Base-by-base conservation (phyloP, 192 early-diverging fungal genomes). In the Coemansia sp. region DNA sequence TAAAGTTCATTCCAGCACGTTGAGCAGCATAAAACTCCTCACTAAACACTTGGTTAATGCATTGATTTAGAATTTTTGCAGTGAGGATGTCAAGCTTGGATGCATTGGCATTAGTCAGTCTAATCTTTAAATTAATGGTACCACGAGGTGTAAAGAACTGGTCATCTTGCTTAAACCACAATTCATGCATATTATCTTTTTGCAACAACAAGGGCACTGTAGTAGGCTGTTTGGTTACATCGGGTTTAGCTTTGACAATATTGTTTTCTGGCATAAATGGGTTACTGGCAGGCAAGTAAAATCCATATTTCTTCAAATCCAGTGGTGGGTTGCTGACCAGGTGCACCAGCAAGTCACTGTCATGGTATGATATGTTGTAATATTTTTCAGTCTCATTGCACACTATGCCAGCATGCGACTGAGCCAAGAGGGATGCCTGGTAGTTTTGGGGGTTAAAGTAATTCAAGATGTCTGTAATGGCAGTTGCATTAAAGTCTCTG, bases 191-290 rank as follows among this genome's bases (percentile, higher is more conserved):
- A 9, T 74, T 64, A 0, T 20, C 58, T 43, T 37, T 50, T 20
- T 51, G 47, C 10, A 74, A 37, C 26, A 67, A 53, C n/a, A 18
- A 39, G 10, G 63, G 72, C 16, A 10, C 13, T 13, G 8, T n/a
- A 43, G 41, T 14, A 43, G 41, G 16, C 3, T 43, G 11, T 16
- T 9, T 43, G 16, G 41, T 4, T 2, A 4, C 2, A 16, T 43
- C 16, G 14, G 13, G 13, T 16, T 43, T 12, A 16, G 11, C 16
- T 16, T 16, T 43, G 16, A 43, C 41, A 16, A 43, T 3, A 43
- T 12, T 43, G 16, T 43, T 43, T 14, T 16, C 41, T 43, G 41
- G 41, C 41, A 43, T 16, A 16, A 43, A 43, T 43, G 41, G 11
- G 41, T 43, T 43, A 13, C 3, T 4, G 2, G 13, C 41, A 16